A percentile compares a stretch with the other conserved stretches of the same genome.
These are phyloP conservation scores for Toxoplasma gondii DNA, from an alignment of 169 alveolate species.

Conservation along the genomic window DNA sequence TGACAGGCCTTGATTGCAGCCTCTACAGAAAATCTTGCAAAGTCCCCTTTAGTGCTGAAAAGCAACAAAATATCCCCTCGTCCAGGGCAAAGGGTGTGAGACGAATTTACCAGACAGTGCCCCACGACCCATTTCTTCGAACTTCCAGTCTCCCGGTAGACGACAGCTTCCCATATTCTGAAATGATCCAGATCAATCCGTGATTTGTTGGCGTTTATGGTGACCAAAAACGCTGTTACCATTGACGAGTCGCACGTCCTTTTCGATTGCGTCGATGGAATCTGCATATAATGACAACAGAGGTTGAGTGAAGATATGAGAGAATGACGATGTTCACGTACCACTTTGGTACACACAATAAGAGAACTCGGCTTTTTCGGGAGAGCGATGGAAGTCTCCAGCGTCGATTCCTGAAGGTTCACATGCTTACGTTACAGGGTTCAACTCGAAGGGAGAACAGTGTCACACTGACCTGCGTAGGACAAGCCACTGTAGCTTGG, in stretches of 20 bases:
- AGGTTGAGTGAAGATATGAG: not conserved
- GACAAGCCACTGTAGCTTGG: slow-evolving; percentile 71
- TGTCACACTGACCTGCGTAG: slow-evolving; percentile 21
- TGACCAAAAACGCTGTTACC: not conserved
- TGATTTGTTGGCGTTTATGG: not conserved
- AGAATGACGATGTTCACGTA: not conserved
- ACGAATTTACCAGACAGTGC: slow-evolving; percentile 72
- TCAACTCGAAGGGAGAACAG: not conserved
- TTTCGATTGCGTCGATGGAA: slow-evolving; percentile 83
- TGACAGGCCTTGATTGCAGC: slow-evolving; percentile 86
- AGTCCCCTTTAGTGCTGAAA: slow-evolving; percentile 67
- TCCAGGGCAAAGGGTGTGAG: slow-evolving; percentile 26
- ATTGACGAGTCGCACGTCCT: slow-evolving; percentile 86
- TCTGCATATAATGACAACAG: slow-evolving; percentile 7
- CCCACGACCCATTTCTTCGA: slow-evolving; percentile 74
- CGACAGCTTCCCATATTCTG: slow-evolving; percentile 73
- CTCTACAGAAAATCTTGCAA: slow-evolving; percentile 74
- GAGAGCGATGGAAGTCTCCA: slow-evolving; percentile 41
- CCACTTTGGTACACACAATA: slow-evolving; percentile 59
- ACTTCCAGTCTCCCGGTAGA: slow-evolving; percentile 78
- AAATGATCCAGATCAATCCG: not conserved
- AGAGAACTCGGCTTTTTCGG: slow-evolving; percentile 51
- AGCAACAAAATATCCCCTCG: not conserved
- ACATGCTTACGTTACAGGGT: not conserved
- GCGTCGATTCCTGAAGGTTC: slow-evolving; percentile 57